Evolutionary conservation across 1,284 basidiomycete species (phyloP).

Genomic region (Anthracocystis walkeri): DNA sequence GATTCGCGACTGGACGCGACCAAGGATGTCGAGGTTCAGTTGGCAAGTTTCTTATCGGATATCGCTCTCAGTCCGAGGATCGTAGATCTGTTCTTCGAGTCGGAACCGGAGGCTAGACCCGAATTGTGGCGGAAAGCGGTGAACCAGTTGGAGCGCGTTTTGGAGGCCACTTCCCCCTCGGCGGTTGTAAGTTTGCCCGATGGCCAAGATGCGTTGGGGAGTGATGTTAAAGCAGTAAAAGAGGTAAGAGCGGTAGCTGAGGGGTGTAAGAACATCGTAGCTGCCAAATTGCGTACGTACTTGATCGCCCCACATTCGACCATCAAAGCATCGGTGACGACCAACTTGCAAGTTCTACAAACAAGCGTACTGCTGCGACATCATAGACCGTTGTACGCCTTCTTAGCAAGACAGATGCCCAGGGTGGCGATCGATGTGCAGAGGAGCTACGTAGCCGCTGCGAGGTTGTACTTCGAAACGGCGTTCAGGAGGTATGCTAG

Average conservation of each 20-base stretch:
- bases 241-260: conserved; percentile 86
- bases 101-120: conserved; percentile 73
- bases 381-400: conserved; percentile 80
- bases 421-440: conserved; percentile 89
- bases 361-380: conserved; percentile 83
- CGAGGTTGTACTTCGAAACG: conserved; percentile 94
- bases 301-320: conserved; percentile 85
- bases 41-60: conserved; percentile 82
- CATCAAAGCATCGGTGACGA: conserved; percentile 83
- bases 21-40: conserved; percentile 84
- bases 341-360: conserved; percentile 93
- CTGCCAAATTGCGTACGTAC: conserved; percentile 85
- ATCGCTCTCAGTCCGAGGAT: conserved; percentile 85
- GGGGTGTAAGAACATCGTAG: conserved; percentile 84
- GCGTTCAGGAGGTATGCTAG: conserved; percentile 90
- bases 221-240: conserved; percentile 76
- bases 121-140: conserved; percentile 81
- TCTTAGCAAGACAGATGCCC: conserved; percentile 84
- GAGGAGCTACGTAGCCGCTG: conserved; percentile 84
- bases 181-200: conserved; percentile 61
- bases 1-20: conserved; percentile 85
- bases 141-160: conserved; percentile 80
- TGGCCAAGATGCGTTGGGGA: not conserved
- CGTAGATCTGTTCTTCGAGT: conserved; percentile 84
- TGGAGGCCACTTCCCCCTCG: conserved; percentile 77